Percentiles rank a stretch among this genome's conserved stretches.
phyloP scores from a whole-genome alignment of 1,139 yeast genomes.

The Geotrichum siamense region DNA sequence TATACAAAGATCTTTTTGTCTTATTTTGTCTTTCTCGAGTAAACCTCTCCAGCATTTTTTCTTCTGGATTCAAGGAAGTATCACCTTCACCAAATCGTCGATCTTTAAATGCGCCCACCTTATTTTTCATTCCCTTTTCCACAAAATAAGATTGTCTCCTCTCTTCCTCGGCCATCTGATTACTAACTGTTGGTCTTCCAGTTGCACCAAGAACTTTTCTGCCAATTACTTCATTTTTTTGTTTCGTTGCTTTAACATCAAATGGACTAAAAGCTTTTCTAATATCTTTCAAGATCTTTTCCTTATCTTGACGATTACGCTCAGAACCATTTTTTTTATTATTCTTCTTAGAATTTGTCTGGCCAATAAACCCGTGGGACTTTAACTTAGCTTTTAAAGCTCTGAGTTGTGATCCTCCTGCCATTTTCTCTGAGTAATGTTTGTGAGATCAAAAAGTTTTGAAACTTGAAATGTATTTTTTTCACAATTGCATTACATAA shows the following conservation, averaged over 20 bases:
- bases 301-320: conserved; percentile 61
- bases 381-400: conserved; percentile 70
- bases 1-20: conserved; percentile 47
- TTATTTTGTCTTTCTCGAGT: conserved; percentile 67
- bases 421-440: too few relatives aligned
- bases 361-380: conserved; percentile 76
- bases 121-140: conserved; percentile 53
- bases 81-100: conserved; percentile 90
- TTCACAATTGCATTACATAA: neutral
- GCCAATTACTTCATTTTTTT: conserved; percentile 57
- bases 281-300: conserved; percentile 50
- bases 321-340: conserved; percentile 45
- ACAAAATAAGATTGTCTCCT: conserved; percentile 63
- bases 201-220: conserved; percentile 56
- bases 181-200: conserved; percentile 65
- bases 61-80: conserved; percentile 66
- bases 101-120: conserved; percentile 73
- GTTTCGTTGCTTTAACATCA: conserved; percentile 59
- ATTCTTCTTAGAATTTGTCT: conserved; percentile 54
- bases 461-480: neutral
- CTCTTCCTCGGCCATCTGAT: conserved; percentile 65
- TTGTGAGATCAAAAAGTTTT: too few relatives aligned
- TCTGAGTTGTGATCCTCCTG: conserved; percentile 81
- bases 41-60: conserved; percentile 91
- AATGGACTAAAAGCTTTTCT: conserved; percentile 85